Conservation (phyloP, 1,139 yeast genomes). For the Magnusiomyces tetraspermus region DNA sequence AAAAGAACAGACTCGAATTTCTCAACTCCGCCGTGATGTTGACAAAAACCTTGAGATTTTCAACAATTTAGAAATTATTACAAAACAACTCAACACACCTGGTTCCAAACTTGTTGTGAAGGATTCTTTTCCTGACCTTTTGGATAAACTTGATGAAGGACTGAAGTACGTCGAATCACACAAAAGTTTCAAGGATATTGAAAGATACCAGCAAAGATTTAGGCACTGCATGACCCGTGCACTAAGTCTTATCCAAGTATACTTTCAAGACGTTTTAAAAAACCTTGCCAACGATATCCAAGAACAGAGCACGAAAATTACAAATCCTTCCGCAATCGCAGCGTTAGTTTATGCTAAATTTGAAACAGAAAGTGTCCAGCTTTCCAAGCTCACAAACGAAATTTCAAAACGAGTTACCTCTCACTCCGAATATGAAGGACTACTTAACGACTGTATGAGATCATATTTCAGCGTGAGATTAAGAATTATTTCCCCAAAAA, state of each 20-base stretch:
- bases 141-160: slow-evolving; percentile 53
- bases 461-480: slow-evolving; percentile 53
- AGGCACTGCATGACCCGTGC: slow-evolving; percentile 82
- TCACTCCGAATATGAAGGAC: slow-evolving; percentile 54
- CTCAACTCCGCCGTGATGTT: slow-evolving; percentile 41
- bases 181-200: slow-evolving; percentile 58
- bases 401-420: slow-evolving; percentile 41
- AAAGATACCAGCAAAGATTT: slow-evolving; percentile 60
- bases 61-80: slow-evolving; percentile 61
- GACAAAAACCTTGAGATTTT: slow-evolving; percentile 49
- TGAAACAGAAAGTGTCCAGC: slow-evolving; percentile 36
- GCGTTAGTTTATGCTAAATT: slow-evolving; percentile 58
- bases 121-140: slow-evolving; percentile 44
- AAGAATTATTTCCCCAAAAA: slow-evolving; percentile 39
- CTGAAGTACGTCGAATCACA: slow-evolving; percentile 41
- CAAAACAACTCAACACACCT: slow-evolving; percentile 58
- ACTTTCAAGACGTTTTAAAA: slow-evolving; percentile 47
- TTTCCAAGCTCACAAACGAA: slow-evolving; percentile 42
- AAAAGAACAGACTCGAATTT: slow-evolving; percentile 41
- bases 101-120: slow-evolving; percentile 57
- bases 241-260: slow-evolving; percentile 63
- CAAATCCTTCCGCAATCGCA: slow-evolving; percentile 35
- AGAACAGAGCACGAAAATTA: slow-evolving; percentile 27
- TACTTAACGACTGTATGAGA: slow-evolving; percentile 55
- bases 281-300: slow-evolving; percentile 40